These are phyloP conservation scores for Filobasidium floriforme DNA, from an alignment of 768 basidiomycete genomes.

Conservation along the genomic window DNA sequence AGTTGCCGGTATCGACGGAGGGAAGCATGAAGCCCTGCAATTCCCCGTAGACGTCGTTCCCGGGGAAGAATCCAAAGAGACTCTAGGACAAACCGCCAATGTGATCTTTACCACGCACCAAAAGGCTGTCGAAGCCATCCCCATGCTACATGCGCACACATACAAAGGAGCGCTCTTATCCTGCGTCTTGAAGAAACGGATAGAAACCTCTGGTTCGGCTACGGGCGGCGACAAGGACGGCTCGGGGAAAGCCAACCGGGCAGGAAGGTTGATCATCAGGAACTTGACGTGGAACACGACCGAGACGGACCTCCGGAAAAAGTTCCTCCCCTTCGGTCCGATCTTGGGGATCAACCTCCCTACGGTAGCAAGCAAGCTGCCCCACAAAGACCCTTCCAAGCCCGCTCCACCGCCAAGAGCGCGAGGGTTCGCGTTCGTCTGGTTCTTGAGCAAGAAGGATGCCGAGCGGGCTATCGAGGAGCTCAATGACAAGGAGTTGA, in stretches of 20 bases:
- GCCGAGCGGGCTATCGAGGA: constrained; percentile 72
- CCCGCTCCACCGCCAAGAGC: constrained; percentile 43
- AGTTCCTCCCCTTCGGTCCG: constrained; percentile 81
- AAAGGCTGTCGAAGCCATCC: constrained; percentile 62
- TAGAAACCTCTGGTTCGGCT: constrained; percentile 51
- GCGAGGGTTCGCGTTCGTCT: constrained; percentile 89
- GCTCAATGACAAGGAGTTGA: constrained; percentile 63
- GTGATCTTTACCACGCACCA: constrained; percentile 64
- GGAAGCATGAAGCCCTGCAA: constrained; percentile 20
- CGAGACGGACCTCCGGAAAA: constrained; percentile 71
- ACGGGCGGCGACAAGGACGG: constrained; percentile 33
- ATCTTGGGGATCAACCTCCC: constrained; percentile 81
- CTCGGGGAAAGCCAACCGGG: constrained; percentile 53
- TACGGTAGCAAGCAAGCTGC: constrained; percentile 42
- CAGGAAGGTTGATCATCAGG: constrained; percentile 77
- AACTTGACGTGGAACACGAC: constrained; percentile 72
- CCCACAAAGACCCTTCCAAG: constrained; percentile 45
- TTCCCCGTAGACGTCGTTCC: constrained; percentile 32
- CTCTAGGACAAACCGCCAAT: constrained; percentile 52
- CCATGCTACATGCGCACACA: constrained; percentile 81
- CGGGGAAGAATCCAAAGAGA: constrained; percentile 27
- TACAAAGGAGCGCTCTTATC: constrained; percentile 84
- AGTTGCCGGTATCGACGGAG: constrained; percentile 32
- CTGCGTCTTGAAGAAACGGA: constrained; percentile 74
- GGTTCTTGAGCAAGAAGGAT: constrained; percentile 78